Evolutionary conservation across 352 stramenopile species (phyloP), one percentile per base, ranked within the genome.

Genomic region (Phytopythium aichiense): DNA sequence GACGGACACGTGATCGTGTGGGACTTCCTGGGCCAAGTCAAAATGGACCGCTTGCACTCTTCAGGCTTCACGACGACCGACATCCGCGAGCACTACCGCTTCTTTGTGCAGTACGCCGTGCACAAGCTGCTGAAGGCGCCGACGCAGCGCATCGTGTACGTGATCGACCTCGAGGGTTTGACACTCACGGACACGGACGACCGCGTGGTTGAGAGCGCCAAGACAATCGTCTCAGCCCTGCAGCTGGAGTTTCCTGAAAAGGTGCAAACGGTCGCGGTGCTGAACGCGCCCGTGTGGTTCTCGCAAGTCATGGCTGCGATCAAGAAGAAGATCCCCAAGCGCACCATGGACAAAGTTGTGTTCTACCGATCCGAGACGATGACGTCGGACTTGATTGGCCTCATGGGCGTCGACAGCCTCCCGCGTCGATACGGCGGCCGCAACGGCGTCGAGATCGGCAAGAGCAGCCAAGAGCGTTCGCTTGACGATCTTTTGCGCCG

Each of bases 231-330:
- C n/a, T 74, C 72, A 16, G 76, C 74, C 15, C 22, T 93, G 11
- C 80, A 91, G 55, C 73, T 74, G 8, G 74, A 84, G 22, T 79
- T 93, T 30, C 84, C 84, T 0, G 82, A 91, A 45, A 80, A 76
- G 33, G 58, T 93, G 13, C 68, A 86, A 33, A 60, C 80, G 1
- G 52, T 93, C 0, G 77, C 77, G 1, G 81, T 93, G 38, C 66
- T 91, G 12, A 91, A 93, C 30, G 67, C 81, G 0, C 84, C 84
- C 0, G 79, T 91, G 35, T 93, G 84, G 84, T 93, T 93, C 60
- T 91, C 84, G 12, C 82, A 93, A 58, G 82, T 91, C 13, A 89
- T 91, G 81, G 69, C 76, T 2, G 69, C 58, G 22, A 64, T 93
- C 49, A 76, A 76, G 30, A 74, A 77, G 2, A 72, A 73, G 23